Conservation (phyloP, 2,329 filamentous ascomycete genomes). For the Alternaria sp. region DNA sequence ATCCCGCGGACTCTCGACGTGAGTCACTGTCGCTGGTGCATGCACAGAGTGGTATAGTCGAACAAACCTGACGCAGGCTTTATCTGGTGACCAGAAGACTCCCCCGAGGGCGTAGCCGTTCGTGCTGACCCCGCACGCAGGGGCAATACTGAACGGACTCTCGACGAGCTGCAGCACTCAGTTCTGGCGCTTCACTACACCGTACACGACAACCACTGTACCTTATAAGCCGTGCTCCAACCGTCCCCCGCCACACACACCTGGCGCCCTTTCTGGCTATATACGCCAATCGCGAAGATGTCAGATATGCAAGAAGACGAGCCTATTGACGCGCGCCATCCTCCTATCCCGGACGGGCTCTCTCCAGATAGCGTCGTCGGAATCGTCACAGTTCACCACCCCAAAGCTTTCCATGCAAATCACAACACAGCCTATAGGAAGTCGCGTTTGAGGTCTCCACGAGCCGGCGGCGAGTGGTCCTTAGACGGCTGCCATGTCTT, state of each 20-base stretch:
- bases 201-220: background rate
- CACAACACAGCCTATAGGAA: conserved; percentile 3
- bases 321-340: background rate
- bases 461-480: background rate
- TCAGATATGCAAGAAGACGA: background rate
- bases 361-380: conserved; percentile 11
- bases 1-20: background rate
- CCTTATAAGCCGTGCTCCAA: background rate
- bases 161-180: background rate
- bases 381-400: conserved; percentile 16
- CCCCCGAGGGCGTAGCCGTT: background rate
- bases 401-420: conserved; percentile 11
- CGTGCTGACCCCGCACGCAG: background rate
- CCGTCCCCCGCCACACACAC: background rate
- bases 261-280: background rate
- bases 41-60: background rate
- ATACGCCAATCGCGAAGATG: background rate
- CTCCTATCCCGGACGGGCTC: conserved; percentile 9
- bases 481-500: conserved; percentile 16
- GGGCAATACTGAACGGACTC: background rate
- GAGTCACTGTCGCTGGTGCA: background rate
- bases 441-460: background rate
- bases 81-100: background rate
- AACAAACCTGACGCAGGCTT: background rate
- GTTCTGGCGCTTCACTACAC: background rate